phyloP scores from a whole-genome alignment of 75 land plant species.

The Pinus tabuliformis region DNA sequence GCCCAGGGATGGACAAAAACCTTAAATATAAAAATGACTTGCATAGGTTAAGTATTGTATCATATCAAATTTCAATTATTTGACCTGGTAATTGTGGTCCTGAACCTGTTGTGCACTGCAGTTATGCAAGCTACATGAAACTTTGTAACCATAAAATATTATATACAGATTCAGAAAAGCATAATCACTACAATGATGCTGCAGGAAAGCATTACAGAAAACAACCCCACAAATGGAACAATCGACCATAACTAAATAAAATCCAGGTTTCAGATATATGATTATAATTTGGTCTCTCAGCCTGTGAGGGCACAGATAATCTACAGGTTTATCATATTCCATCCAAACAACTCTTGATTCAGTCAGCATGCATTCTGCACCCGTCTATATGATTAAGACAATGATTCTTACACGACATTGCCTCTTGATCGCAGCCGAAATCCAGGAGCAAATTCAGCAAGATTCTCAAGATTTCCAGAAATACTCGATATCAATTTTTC shows the following conservation, averaged over 20 bases:
- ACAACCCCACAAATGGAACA: neutral
- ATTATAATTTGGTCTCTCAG: neutral
- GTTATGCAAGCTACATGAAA: neutral
- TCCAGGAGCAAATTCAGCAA: conserved; percentile 64
- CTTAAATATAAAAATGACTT: no score
- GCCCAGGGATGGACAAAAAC: no score
- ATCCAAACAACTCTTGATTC: neutral
- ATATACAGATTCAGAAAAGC: neutral
- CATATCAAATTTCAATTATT: no score
- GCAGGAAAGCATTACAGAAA: neutral
- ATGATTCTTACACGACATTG: conserved; percentile 47
- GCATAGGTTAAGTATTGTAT: no score
- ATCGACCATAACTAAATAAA: neutral
- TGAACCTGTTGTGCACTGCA: no score
- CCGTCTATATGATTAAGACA: neutral
- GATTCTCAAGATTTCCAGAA: conserved; percentile 60
- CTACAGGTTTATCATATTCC: conserved; percentile 1
- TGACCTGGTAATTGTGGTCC: no score
- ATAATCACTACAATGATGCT: neutral
- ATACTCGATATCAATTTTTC: no score
- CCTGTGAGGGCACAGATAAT: neutral
- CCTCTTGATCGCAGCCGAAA: conserved; percentile 59
- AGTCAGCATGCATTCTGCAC: neutral
- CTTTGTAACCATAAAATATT: neutral
- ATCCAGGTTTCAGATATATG: neutral